Percentiles rank a stretch among this genome's conserved stretches.
Evolutionary conservation across 352 stramenopile species (phyloP).

Genomic region (Globisporangium iwayamae): DNA sequence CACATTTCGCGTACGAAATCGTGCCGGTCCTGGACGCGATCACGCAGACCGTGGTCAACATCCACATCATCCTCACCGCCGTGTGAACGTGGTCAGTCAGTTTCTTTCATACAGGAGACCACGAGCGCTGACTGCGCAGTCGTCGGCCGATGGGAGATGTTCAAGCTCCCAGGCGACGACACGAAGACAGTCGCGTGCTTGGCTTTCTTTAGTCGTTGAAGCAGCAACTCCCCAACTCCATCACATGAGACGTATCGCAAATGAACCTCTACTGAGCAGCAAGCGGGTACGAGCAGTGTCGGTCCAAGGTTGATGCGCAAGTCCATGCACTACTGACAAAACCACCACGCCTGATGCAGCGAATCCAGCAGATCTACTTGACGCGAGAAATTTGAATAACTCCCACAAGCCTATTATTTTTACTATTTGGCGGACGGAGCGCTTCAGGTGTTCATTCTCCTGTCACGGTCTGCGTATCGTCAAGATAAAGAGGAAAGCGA

Average conservation of each 20-base stretch:
- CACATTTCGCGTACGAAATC: constrained; percentile 47
- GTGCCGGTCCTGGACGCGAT: constrained; percentile 47
- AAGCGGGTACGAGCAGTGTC: not conserved
- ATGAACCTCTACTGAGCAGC: not conserved
- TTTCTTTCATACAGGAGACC: not conserved
- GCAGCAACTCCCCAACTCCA: not conserved
- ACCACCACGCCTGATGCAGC: not conserved
- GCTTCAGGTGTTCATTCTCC: constrained; percentile 1
- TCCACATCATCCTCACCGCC: constrained; percentile 43
- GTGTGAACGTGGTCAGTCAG: not conserved
- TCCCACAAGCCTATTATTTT: not conserved
- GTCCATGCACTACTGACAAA: not conserved
- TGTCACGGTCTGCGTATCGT: not conserved
- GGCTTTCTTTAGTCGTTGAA: not conserved
- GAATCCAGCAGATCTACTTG: not conserved
- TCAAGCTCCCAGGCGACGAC: not conserved
- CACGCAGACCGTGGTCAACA: constrained; percentile 47
- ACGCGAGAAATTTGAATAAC: not conserved
- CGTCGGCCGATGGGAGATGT: not conserved
- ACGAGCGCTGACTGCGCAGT: not conserved
- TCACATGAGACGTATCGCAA: not conserved
- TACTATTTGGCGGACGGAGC: not conserved
- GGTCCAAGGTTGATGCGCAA: not conserved
- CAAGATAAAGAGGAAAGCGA: not conserved
- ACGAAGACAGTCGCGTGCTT: not conserved